Evolutionary conservation across 2,329 filamentous ascomycete genomes (phyloP), one percentile per base, ranked within the genome.

Genomic region (Tothia fuscella): DNA sequence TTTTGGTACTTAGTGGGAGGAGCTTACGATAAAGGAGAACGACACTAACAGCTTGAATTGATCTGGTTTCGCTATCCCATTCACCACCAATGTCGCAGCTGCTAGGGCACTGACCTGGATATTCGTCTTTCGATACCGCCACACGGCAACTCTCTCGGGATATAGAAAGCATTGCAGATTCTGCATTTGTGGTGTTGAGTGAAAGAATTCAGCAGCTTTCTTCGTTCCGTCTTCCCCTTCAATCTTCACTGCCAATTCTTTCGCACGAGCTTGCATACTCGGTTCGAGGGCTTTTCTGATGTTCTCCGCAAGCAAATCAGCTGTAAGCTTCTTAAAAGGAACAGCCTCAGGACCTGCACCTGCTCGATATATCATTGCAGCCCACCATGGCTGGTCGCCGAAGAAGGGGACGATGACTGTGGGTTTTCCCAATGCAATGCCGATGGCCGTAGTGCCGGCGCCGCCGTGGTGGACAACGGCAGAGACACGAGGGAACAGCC

Each of bases 361-460:
- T 31, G 61, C 61, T 43, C 54, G 54, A 16, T 57, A 56, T 2
- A 60, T 57, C 61, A 63, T 62, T 9, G 58, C 52, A 41, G 59
- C 61, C 61, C 61, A 63, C 43, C 62, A 63, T 3, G 58, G 55
- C 57, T 98, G 91, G 53, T 98, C 91, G 4, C 91, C 91, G 56
- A 98, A 98, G 67, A 96, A 98, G 0, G 91, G 91, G 46, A 89
- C 83, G 56, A 96, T 82, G 48, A 98, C 88, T 0, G 91, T 96
- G 0, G 91, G 91, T 4, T 94, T 76, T 2, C 91, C 91, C 1
- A 88, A 88, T 40, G 91, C 74, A 36, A 98, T 67, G 58, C 86
- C 93, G 1, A 91, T 89, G 2, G 91, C 91, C 0, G 91, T 98
- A 0, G 91, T 98, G 2, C 91, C 91, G 4, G 87, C 86, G 4